Evolutionary conservation across 1,139 yeast species (phyloP).

Genomic region (Nadsonia commutata): DNA sequence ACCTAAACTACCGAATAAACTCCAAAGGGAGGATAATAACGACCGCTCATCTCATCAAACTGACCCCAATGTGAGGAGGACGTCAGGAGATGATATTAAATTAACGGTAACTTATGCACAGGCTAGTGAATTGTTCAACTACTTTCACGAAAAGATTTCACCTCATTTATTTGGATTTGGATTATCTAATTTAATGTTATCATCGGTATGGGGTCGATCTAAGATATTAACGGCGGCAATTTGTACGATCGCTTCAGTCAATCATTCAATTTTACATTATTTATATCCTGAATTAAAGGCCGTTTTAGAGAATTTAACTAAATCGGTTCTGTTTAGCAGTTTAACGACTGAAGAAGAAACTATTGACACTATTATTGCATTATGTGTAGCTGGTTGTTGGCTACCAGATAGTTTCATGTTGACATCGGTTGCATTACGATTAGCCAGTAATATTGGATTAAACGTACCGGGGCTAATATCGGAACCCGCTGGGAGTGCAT

Average conservation of each 20-base stretch:
- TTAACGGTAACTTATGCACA: slow-evolving; percentile 20
- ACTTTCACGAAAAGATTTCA: slow-evolving; percentile 41
- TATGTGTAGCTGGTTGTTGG: slow-evolving; percentile 59
- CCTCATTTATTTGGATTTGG: slow-evolving; percentile 58
- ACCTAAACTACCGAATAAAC: too few species aligned
- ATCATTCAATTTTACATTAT: slow-evolving; percentile 33
- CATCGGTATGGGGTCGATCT: slow-evolving; percentile 39
- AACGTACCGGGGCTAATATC: slow-evolving; percentile 16
- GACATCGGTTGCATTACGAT: slow-evolving; percentile 50
- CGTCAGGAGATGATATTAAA: slow-evolving; percentile 7
- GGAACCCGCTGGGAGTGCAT: slow-evolving; percentile 6
- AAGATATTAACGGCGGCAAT: slow-evolving; percentile 50
- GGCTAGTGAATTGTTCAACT: slow-evolving; percentile 36
- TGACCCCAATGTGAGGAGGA: slow-evolving; percentile 1
- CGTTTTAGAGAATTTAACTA: slow-evolving; percentile 33
- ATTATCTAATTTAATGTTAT: slow-evolving; percentile 35
- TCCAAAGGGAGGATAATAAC: too few species aligned
- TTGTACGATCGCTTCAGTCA: slow-evolving; percentile 49
- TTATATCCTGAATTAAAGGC: slow-evolving; percentile 29
- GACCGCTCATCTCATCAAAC: neutral
- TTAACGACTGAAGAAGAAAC: slow-evolving; percentile 33
- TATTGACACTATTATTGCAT: slow-evolving; percentile 45
- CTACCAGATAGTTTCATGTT: slow-evolving; percentile 50
- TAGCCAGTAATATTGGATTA: slow-evolving; percentile 43
- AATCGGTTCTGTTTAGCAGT: slow-evolving; percentile 28